These are phyloP conservation scores for Verbascum thapsus DNA, from an alignment of 257 asterid species.

Conservation along the genomic window DNA sequence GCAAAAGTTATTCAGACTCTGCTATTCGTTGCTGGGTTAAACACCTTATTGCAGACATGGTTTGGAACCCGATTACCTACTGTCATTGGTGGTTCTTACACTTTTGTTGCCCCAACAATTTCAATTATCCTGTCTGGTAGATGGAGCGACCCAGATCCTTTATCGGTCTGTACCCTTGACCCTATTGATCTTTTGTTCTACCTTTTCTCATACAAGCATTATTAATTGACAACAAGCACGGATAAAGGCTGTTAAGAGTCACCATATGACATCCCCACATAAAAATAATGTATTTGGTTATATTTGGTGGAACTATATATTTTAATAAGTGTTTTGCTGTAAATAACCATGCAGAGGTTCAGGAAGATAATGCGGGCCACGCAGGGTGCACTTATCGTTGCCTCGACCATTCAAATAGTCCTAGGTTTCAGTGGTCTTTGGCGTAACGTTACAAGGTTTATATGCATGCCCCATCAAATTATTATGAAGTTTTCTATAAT, in stretches of 20 bases:
- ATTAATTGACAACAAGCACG: background rate
- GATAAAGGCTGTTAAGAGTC: background rate
- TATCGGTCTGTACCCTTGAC: slow-evolving; percentile 50
- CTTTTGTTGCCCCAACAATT: slow-evolving; percentile 87
- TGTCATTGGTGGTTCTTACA: slow-evolving; percentile 88
- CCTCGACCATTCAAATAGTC: slow-evolving; percentile 80
- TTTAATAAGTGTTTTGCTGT: slow-evolving; percentile 14
- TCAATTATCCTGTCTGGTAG: slow-evolving; percentile 85
- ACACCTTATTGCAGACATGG: slow-evolving; percentile 69
- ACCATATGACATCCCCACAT: background rate
- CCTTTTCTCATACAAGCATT: background rate
- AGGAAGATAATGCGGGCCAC: slow-evolving; percentile 86
- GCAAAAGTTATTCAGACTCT: slow-evolving; percentile 81
- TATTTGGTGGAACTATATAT: background rate
- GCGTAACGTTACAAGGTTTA: slow-evolving; percentile 72
- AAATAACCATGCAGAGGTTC: slow-evolving; percentile 55
- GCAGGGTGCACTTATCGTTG: slow-evolving; percentile 83
- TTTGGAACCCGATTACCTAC: slow-evolving; percentile 87
- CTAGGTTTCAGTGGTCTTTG: slow-evolving; percentile 92
- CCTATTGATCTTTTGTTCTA: background rate
- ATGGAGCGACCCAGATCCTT: slow-evolving; percentile 85
- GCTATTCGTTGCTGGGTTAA: slow-evolving; percentile 83
- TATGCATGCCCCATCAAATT: background rate
- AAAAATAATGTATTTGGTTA: background rate
- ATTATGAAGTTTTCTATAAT: background rate